phyloP scores from a whole-genome alignment of 1,284 basidiomycete species.

The Erythrobasidium hasegawianum region DNA sequence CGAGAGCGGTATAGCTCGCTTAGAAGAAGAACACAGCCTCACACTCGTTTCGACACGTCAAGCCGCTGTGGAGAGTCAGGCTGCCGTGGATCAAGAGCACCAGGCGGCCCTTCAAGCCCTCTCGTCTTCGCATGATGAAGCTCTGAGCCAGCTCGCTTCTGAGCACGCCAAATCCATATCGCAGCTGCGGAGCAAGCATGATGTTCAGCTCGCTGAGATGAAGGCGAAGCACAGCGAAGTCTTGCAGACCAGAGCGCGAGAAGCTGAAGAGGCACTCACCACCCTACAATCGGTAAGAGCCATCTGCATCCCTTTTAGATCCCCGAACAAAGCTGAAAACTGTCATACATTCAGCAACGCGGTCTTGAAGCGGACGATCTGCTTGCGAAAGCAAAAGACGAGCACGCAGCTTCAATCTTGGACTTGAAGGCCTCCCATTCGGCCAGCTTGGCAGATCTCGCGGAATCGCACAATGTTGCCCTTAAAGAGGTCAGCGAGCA shows the following conservation, averaged over 20 bases:
- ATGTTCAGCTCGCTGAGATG: background rate
- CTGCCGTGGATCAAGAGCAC: no score
- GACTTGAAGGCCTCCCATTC: background rate
- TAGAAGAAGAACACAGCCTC: no score
- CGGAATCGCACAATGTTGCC: background rate
- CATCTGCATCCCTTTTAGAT: no score
- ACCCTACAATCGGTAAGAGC: background rate
- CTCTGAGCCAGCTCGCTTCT: background rate
- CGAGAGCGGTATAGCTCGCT: no score
- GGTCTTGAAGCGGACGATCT: background rate
- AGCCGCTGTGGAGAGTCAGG: constrained; percentile 22
- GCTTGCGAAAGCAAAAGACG: background rate
- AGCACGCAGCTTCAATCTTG: background rate
- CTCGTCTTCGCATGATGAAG: constrained; percentile 10
- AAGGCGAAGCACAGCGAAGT: constrained; percentile 1
- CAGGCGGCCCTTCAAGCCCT: constrained; percentile 15
- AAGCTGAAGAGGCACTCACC: background rate
- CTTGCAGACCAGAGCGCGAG: background rate
- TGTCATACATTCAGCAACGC: no score
- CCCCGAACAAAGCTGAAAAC: no score
- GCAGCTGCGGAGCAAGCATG: constrained; percentile 11
- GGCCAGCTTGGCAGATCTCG: background rate
- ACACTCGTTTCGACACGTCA: background rate
- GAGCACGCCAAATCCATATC: constrained; percentile 13
- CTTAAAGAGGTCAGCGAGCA: background rate